Base-by-base conservation (phyloP, 192 early-diverging fungal species). In the Cladochytrium replicatum region DNA sequence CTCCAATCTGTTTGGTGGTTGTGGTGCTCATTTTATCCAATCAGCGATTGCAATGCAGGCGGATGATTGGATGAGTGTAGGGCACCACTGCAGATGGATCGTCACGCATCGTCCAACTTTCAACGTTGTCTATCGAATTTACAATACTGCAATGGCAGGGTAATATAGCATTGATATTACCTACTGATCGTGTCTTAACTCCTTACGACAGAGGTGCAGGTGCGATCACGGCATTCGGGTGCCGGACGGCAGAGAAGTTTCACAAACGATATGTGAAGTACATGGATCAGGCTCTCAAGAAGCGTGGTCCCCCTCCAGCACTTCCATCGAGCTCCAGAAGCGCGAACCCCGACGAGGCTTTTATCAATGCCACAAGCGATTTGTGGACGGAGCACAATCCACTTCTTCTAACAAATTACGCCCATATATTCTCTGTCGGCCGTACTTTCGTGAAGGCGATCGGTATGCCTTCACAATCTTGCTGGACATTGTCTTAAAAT, bases 401-500 rank as follows among this genome's bases (percentile, higher is more conserved):
- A 2, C 27, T 65, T 11, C 58, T 89, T 27, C 41, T 81, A 6
- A 54, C 68, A 8, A 43, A 81, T 1, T 74, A 77, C 62, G 87
- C 79, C 1, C 76, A 82, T 61, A 68, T 86, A 31, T 43, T 84
- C 32, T 55, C 66, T 11, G 50, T 58, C 1, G 74, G 64, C 1
- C 59, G 73, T 32, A 70, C 67, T 17, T 82, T 85, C 52, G 34
- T 63, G 24, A 53, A 49, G 6, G 83, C 84, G 25, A 77, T 75
- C 8, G 58, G 82, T 88, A 68, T 50, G 50, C n/a, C 31, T 13
- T 46, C 5, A 15, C 24, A 4, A 29, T 25, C 2, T 13, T 23
- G 11, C 41, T 19, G 38, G 25, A 46, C 19, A 15, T 7, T 19
- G 19, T 9, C 31, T 25, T 32, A 32, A 29, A n/a, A 6, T 38